A percentile compares a stretch with the other conserved stretches of the same genome.
Conservation (phyloP, 768 basidiomycete genomes). For the Lentinula lateritia region DNA sequence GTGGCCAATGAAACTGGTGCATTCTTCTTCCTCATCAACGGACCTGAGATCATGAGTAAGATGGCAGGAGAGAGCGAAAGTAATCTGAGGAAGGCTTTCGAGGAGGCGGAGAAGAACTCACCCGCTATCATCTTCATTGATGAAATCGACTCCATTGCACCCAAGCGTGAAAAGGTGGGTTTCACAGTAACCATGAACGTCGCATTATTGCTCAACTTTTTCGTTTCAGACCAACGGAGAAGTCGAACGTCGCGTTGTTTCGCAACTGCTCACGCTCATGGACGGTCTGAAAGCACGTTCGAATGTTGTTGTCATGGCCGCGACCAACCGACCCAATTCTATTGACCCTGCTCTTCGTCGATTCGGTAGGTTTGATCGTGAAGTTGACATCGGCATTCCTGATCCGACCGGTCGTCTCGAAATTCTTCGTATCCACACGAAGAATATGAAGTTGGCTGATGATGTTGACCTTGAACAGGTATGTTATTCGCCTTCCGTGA, state of each 20-base stretch:
- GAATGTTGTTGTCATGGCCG: constrained; percentile 99
- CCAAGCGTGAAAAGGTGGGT: constrained; percentile 95
- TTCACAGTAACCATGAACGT: not conserved
- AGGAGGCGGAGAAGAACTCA: constrained; percentile 99
- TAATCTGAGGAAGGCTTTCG: constrained; percentile 96
- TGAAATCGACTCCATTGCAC: constrained; percentile 98
- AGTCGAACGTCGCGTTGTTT: constrained; percentile 98
- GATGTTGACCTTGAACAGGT: constrained; percentile 98
- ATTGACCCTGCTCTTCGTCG: constrained; percentile 98
- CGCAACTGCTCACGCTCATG: constrained; percentile 97
- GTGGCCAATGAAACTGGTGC: constrained; percentile 99
- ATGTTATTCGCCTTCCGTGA: constrained; percentile 7
- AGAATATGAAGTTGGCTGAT: constrained; percentile 98
- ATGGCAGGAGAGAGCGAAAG: constrained; percentile 99
- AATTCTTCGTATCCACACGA: constrained; percentile 98
- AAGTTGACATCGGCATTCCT: constrained; percentile 98
- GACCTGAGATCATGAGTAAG: constrained; percentile 99
- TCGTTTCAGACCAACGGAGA: constrained; percentile 86
- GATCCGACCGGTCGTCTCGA: constrained; percentile 99
- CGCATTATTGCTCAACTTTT: not conserved
- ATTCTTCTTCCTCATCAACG: constrained; percentile 99
- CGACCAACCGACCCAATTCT: constrained; percentile 97
- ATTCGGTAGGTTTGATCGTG: constrained; percentile 98
- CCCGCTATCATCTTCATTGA: constrained; percentile 99
- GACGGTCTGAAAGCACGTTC: constrained; percentile 98